These are phyloP conservation scores for Phtheirospermum japonicum DNA, from an alignment of 257 asterid genomes.

Conservation along the genomic window DNA sequence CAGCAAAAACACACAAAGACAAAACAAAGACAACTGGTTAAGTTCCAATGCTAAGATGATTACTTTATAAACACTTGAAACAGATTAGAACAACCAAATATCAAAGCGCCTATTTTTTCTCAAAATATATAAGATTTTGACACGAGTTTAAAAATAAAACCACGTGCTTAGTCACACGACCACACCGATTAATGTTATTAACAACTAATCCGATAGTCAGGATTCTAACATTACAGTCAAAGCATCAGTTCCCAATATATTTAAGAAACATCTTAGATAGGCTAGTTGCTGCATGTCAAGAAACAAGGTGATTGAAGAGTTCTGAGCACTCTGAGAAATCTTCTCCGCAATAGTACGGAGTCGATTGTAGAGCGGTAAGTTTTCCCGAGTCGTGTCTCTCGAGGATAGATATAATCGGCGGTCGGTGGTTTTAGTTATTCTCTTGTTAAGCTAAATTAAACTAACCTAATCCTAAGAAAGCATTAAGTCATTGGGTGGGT, in stretches of 20 bases:
- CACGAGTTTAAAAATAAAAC: constrained; percentile 35
- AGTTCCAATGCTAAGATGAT: constrained; percentile 10
- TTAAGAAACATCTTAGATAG: constrained; percentile 56
- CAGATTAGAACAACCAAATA: constrained; percentile 27
- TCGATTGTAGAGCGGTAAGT: too few relatives aligned
- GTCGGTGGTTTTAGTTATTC: too few relatives aligned
- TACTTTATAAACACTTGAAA: background rate
- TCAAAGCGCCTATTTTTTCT: constrained; percentile 24
- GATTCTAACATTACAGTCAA: constrained; percentile 48
- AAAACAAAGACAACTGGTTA: constrained; percentile 31
- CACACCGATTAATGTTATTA: constrained; percentile 32
- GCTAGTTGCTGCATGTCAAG: constrained; percentile 36
- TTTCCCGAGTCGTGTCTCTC: too few relatives aligned
- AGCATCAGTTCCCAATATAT: constrained; percentile 41
- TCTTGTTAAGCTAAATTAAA: too few relatives aligned
- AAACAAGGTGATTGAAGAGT: too few relatives aligned
- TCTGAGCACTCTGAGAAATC: too few relatives aligned
- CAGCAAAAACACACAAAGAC: too few relatives aligned
- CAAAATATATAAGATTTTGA: constrained; percentile 8
- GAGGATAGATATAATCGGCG: too few relatives aligned
- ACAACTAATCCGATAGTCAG: too few relatives aligned
- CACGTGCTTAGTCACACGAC: constrained; percentile 59
- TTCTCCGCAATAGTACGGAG: too few relatives aligned
- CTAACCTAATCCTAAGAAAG: too few relatives aligned
- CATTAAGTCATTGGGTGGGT: too few relatives aligned